Evolutionary conservation across 305 asterid species (phyloP).

Genomic region (Fraxinus dipetala): DNA sequence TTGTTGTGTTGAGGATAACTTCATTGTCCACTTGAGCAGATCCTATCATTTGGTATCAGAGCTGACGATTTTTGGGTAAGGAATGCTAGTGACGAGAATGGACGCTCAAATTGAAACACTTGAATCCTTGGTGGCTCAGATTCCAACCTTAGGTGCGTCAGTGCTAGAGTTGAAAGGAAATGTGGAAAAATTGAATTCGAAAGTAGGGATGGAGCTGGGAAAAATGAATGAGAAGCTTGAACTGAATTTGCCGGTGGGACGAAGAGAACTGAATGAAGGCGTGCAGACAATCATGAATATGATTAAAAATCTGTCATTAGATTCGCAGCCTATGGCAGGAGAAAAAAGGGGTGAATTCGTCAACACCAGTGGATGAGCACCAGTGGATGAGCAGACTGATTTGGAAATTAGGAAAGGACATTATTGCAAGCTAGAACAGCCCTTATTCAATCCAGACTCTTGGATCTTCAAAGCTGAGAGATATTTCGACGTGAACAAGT

Average conservation of each 20-base stretch:
- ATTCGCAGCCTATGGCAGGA: background rate
- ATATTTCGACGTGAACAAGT: background rate
- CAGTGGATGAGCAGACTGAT: background rate
- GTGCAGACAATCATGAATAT: background rate
- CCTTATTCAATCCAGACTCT: background rate
- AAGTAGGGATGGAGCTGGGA: background rate
- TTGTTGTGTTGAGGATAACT: background rate
- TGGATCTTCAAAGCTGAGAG: background rate
- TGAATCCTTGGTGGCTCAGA: background rate
- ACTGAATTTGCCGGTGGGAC: background rate
- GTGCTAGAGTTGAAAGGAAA: background rate
- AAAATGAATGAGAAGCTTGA: background rate
- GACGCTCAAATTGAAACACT: background rate
- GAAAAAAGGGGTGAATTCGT: background rate
- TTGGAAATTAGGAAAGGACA: background rate
- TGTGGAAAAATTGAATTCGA: background rate
- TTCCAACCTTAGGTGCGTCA: background rate
- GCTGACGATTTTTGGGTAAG: background rate
- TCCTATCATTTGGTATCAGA: background rate
- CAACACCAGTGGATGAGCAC: background rate
- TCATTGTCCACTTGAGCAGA: background rate
- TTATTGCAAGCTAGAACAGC: background rate
- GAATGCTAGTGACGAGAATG: background rate
- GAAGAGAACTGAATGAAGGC: background rate
- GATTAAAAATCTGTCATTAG: background rate